Conservation (phyloP, 306 rosid species). For the Medicago truncatula region MtrunA17r5.0-ANR NC_053049.1:35203001-35203500, state of each 20-base stretch:
- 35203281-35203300: constrained; percentile 59
- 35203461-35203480: constrained; percentile 23
- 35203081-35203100: constrained; percentile 79
- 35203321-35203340: neutral
- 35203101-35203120: constrained; percentile 41
- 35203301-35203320: constrained; percentile 58
- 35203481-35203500: constrained; percentile 66
- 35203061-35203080: constrained; percentile 76
- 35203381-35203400: constrained; percentile 1
- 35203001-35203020: constrained; percentile 56
- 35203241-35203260: constrained; percentile 4
- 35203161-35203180: neutral
- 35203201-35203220: constrained; percentile 67
- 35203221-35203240: constrained; percentile 31
- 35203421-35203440: constrained; percentile 41
- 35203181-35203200: constrained; percentile 36
- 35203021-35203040: constrained; percentile 75
- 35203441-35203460: neutral
- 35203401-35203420: constrained; percentile 30
- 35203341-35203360: neutral
- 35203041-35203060: constrained; percentile 77
- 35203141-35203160: constrained; percentile 77
- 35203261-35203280: neutral
- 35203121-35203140: constrained; percentile 23
- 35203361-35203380: neutral